phyloP scores from a whole-genome alignment of 78 protist genomes.

The Pigoraptor vietnamica region DNA sequence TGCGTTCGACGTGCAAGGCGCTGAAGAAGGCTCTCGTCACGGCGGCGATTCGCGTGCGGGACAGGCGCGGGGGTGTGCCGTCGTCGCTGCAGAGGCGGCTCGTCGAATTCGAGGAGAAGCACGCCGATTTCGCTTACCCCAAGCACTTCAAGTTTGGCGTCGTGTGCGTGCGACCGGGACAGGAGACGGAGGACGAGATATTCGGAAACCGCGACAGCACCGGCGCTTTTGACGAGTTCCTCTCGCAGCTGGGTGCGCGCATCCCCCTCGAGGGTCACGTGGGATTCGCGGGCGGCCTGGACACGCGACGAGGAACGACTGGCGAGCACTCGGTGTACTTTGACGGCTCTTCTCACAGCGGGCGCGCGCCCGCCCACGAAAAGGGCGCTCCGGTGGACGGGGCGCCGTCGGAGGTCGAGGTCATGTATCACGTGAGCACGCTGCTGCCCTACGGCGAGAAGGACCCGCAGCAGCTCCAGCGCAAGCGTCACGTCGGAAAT shows the following conservation, averaged over 20 bases:
- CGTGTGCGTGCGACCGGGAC: slow-evolving; percentile 14
- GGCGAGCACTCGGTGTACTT: slow-evolving; percentile 55
- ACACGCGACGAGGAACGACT: slow-evolving; percentile 30
- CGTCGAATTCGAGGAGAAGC: not conserved
- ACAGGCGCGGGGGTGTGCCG: not conserved
- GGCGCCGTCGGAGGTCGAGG: slow-evolving; percentile 28
- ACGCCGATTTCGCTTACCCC: not conserved
- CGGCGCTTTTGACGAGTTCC: slow-evolving; percentile 45
- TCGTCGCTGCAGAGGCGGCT: not conserved
- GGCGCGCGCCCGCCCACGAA: not conserved
- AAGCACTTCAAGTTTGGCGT: not conserved
- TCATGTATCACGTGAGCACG: slow-evolving; percentile 79
- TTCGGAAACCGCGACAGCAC: slow-evolving; percentile 2
- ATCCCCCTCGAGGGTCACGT: slow-evolving; percentile 42
- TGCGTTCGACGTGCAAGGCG: not conserved
- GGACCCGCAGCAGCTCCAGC: slow-evolving; percentile 65
- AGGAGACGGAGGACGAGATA: slow-evolving; percentile 16
- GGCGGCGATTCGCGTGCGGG: not conserved
- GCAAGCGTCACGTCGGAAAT: slow-evolving; percentile 79
- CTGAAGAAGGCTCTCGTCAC: not conserved
- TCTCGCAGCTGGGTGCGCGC: slow-evolving; percentile 46
- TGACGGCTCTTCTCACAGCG: not conserved
- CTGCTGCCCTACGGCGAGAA: slow-evolving; percentile 42
- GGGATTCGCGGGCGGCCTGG: slow-evolving; percentile 62
- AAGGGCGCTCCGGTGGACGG: not conserved